Percentiles rank a stretch among this genome's conserved stretches.
phyloP scores from a whole-genome alignment of 805 yeast genomes.

The Cyberlindnera nakhonratchasimensis region DNA sequence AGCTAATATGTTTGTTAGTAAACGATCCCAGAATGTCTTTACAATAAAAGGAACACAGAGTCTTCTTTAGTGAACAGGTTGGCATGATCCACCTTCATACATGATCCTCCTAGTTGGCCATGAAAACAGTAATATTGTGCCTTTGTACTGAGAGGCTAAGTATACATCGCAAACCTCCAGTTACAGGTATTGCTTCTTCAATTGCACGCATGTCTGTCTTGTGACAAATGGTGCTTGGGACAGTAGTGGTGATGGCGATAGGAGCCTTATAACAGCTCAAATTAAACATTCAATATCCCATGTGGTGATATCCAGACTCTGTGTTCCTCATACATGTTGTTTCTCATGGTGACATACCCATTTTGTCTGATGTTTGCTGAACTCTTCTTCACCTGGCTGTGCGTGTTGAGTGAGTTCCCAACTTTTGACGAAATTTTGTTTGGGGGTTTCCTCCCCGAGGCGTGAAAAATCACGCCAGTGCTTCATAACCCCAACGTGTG shows the following conservation, averaged over 20 bases:
- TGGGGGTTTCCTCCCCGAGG: slow-evolving; percentile 14
- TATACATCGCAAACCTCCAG: too few relatives aligned
- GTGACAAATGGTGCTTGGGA: too few relatives aligned
- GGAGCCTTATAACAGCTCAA: too few relatives aligned
- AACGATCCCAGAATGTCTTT: neutral
- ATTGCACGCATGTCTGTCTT: too few relatives aligned
- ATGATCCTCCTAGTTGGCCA: neutral
- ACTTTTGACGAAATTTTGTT: slow-evolving; percentile 24
- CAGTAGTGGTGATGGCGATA: too few relatives aligned
- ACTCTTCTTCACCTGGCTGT: slow-evolving; percentile 3
- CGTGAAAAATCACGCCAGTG: slow-evolving; percentile 13
- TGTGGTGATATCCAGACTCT: too few relatives aligned
- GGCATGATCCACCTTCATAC: neutral
- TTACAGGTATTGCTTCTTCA: too few relatives aligned
- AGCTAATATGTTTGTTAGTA: slow-evolving; percentile 41
- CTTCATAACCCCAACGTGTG: slow-evolving; percentile 9
- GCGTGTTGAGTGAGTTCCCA: slow-evolving; percentile 8
- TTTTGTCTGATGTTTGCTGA: slow-evolving; percentile 17
- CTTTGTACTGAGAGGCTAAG: too few relatives aligned
- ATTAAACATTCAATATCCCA: neutral
- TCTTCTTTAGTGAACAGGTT: neutral
- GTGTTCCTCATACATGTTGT: too few relatives aligned
- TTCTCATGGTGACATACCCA: slow-evolving; percentile 11
- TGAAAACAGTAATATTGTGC: too few relatives aligned
- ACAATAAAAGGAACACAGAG: neutral